Conservation (phyloP, 148 eudicot species). For the Talinum fruticosum region DNA sequence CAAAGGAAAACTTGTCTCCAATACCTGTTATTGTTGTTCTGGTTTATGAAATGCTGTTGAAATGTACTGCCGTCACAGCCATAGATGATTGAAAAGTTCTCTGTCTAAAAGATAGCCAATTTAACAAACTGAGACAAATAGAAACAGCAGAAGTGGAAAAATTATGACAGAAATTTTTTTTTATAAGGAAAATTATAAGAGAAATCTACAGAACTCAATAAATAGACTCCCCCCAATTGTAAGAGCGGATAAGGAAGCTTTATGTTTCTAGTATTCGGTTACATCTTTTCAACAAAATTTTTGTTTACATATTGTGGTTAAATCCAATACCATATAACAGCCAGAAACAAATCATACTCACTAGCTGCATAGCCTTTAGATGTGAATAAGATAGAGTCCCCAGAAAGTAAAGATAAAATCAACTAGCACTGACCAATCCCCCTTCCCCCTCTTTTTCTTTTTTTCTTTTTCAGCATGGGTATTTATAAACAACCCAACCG, state of each 20-base stretch:
- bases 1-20: conserved; percentile 7
- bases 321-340: too few species aligned
- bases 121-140: neutral
- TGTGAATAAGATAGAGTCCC: neutral
- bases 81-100: conserved; percentile 61
- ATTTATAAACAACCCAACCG: too few species aligned
- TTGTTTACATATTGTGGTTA: too few species aligned
- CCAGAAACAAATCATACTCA: too few species aligned
- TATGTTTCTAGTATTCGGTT: neutral
- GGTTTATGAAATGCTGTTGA: conserved; percentile 54
- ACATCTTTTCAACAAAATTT: neutral
- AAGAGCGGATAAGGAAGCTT: neutral
- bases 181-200: too few species aligned
- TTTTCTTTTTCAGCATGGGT: too few species aligned
- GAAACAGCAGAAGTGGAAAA: conserved; percentile 1
- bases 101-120: conserved; percentile 42
- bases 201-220: neutral
- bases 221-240: too few species aligned
- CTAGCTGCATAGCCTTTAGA: neutral
- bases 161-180: neutral
- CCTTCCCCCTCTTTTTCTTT: too few species aligned
- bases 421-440: neutral
- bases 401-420: neutral
- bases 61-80: conserved; percentile 65
- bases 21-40: conserved; percentile 49